Percentiles rank a stretch among this genome's conserved stretches.
phyloP scores from a whole-genome alignment of 2,329 filamentous ascomycete species.

The Biscogniauxia marginata region DNA sequence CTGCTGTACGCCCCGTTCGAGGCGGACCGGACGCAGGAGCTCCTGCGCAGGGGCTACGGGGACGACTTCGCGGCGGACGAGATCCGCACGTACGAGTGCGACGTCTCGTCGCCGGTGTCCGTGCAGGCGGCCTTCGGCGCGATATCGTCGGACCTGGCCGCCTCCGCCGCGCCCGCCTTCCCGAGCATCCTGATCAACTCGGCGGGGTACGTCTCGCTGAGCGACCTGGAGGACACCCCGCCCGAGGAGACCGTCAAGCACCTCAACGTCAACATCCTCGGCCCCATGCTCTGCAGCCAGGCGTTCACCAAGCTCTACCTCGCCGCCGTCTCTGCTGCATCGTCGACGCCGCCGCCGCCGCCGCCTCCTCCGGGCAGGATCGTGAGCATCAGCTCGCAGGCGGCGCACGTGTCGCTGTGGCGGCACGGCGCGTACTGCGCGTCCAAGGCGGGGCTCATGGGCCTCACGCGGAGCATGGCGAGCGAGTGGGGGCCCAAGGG shows the following conservation, averaged over 20 bases:
- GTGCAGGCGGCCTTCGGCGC: constrained; percentile 28
- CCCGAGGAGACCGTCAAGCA: constrained; percentile 43
- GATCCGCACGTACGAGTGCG: constrained; percentile 33
- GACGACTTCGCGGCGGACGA: constrained; percentile 16
- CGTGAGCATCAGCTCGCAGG: constrained; percentile 45
- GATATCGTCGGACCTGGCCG: constrained; percentile 5
- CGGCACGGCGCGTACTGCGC: constrained; percentile 47
- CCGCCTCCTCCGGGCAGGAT: constrained; percentile 44
- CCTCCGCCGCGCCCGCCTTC: constrained; percentile 3
- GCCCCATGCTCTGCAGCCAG: constrained; percentile 44
- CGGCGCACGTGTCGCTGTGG: constrained; percentile 44
- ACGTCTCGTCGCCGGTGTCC: constrained; percentile 31
- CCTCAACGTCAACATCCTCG: constrained; percentile 43
- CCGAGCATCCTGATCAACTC: constrained; percentile 34
- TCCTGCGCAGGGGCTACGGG: constrained; percentile 37
- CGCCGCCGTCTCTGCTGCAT: constrained; percentile 23
- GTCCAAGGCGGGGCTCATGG: constrained; percentile 44
- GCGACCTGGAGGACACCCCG: constrained; percentile 40
- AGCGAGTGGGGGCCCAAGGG: constrained; percentile 45
- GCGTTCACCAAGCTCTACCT: constrained; percentile 44
- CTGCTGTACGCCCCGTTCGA: constrained; percentile 48
- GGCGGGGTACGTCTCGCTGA: constrained; percentile 43
- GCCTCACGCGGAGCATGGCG: constrained; percentile 44
- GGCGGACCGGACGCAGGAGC: constrained; percentile 34
- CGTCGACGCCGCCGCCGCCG: constrained; percentile 15